Percentiles rank a stretch among this genome's conserved stretches.
phyloP scores from a whole-genome alignment of 305 asterid genomes.

The Fraxinus xanthoxyloides region DNA sequence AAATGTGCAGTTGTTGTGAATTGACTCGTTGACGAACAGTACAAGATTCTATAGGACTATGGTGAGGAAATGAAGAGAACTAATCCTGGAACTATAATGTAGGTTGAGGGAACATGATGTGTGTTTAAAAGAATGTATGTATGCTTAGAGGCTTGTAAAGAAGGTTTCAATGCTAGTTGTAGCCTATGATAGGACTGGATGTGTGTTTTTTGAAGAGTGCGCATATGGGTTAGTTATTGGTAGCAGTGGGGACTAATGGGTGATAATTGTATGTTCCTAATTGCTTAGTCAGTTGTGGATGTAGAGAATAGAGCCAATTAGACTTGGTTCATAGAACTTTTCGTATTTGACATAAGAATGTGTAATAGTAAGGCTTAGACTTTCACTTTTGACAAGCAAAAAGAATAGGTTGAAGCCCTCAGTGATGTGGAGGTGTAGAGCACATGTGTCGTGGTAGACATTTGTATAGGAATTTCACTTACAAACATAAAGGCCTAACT shows the following conservation, averaged over 20 bases:
- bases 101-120: neutral
- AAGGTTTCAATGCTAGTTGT: neutral
- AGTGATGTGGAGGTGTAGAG: neutral
- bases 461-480: neutral
- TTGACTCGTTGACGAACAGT: too few relatives aligned
- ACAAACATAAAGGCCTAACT: neutral
- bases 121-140: neutral
- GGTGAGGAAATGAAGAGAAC: neutral
- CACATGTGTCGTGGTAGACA: neutral
- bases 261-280: neutral
- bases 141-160: neutral
- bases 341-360: neutral
- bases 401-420: neutral
- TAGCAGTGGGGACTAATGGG: neutral
- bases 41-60: neutral
- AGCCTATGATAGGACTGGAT: neutral
- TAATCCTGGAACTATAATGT: too few relatives aligned
- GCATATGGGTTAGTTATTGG: neutral
- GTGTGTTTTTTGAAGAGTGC: neutral
- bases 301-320: neutral
- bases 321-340: neutral
- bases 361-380: too few relatives aligned
- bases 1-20: neutral
- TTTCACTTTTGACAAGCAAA: neutral
- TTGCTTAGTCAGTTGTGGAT: neutral